These are phyloP conservation scores for Chlorella vulgaris DNA, from an alignment of 139 green algal genomes.

Conservation along the genomic window DNA sequence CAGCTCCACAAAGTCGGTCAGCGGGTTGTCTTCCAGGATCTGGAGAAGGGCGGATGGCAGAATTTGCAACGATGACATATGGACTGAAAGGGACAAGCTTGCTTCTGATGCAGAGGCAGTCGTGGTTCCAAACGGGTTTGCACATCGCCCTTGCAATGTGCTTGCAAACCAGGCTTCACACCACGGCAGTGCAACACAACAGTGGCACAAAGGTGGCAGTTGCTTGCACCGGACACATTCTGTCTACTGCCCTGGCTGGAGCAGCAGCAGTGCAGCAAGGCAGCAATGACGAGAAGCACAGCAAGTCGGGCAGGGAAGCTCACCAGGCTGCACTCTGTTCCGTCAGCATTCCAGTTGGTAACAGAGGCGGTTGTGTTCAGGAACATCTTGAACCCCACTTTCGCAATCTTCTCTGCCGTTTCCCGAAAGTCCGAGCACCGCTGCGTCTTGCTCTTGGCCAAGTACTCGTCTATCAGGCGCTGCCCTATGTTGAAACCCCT, in stretches of 20 bases:
- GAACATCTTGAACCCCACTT: conserved; percentile 87
- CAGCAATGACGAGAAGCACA: too few species aligned
- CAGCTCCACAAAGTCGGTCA: conserved; percentile 98
- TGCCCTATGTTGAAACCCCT: conserved; percentile 75
- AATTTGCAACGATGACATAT: too few species aligned
- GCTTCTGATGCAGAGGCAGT: too few species aligned
- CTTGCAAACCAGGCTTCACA: too few species aligned
- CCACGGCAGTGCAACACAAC: too few species aligned
- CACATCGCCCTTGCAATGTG: too few species aligned
- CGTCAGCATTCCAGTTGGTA: conserved; percentile 84
- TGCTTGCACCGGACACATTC: too few species aligned
- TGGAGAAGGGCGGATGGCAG: conserved; percentile 40
- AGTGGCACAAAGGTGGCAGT: too few species aligned
- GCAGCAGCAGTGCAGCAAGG: too few species aligned
- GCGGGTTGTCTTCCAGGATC: conserved; percentile 90
- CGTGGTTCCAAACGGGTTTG: too few species aligned
- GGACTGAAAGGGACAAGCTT: too few species aligned
- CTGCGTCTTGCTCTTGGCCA: conserved; percentile 81
- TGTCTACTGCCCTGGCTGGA: too few species aligned
- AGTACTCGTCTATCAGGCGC: conserved; percentile 94
- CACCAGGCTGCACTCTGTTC: conserved; percentile 87
- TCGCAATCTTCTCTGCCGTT: conserved; percentile 81
- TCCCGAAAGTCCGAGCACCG: conserved; percentile 86
- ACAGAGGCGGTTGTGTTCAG: conserved; percentile 80
- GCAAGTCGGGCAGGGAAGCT: background rate